These are phyloP conservation scores for Termitomyces sp. DNA, from an alignment of 1,284 basidiomycete species.

Conservation along the genomic window DNA sequence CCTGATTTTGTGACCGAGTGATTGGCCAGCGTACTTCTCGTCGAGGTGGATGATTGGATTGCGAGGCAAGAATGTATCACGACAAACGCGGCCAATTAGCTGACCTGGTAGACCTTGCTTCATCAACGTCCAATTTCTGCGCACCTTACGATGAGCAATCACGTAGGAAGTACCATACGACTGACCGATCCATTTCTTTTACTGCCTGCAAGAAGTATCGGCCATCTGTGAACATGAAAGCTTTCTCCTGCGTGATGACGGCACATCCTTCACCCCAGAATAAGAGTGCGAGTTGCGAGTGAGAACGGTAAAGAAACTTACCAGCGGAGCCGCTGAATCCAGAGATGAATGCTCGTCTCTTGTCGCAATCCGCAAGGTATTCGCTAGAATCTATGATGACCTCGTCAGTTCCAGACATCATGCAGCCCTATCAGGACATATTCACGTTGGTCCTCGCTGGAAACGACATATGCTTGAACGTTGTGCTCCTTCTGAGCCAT, in stretches of 20 bases:
- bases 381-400: constrained; percentile 76
- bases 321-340: constrained; percentile 94
- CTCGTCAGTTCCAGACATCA: not conserved
- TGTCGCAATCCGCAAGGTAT: constrained; percentile 82
- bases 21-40: constrained; percentile 63
- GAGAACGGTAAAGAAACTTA: constrained; percentile 21
- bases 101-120: constrained; percentile 79
- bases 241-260: constrained; percentile 68
- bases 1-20: constrained; percentile 63
- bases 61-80: constrained; percentile 36
- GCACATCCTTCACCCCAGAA: constrained; percentile 57
- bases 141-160: constrained; percentile 1
- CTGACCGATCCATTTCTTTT: constrained; percentile 80
- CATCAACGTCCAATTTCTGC: constrained; percentile 89
- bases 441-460: constrained; percentile 87
- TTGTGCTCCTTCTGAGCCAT: constrained; percentile 56
- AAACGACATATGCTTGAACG: constrained; percentile 72
- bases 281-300: constrained; percentile 1
- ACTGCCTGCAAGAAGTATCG: constrained; percentile 92
- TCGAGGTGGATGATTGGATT: constrained; percentile 71
- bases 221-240: constrained; percentile 88
- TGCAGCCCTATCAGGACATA: constrained; percentile 15
- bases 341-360: constrained; percentile 82
- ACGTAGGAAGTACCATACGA: constrained; percentile 8
- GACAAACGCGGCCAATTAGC: not conserved